Evolutionary conservation across 108 stramenopile species (phyloP).

Genomic region (Cyclotella atomus): DNA sequence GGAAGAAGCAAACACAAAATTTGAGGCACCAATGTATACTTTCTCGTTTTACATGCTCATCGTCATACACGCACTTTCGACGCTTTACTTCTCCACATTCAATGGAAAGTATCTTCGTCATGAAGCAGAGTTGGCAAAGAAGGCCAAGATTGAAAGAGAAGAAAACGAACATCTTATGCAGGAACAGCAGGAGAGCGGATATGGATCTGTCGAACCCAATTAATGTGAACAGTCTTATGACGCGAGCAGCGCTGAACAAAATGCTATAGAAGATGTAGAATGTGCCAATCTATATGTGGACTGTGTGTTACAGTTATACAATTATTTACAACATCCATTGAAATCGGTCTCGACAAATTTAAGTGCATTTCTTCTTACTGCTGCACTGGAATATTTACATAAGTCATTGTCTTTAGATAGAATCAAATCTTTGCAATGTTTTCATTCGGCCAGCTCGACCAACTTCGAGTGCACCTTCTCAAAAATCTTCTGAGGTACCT

Average conservation of each 20-base stretch:
- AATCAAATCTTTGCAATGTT: neutral
- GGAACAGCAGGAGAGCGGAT: constrained; percentile 8
- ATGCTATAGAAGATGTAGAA: no score
- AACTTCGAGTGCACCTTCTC: neutral
- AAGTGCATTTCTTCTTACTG: neutral
- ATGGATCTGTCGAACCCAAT: constrained; percentile 18
- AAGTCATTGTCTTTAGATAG: neutral
- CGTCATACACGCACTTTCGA: constrained; percentile 74
- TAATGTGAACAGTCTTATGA: neutral
- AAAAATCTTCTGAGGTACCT: neutral
- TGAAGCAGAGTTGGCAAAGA: constrained; percentile 75
- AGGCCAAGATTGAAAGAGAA: constrained; percentile 39
- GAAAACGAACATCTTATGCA: neutral
- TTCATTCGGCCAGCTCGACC: constrained; percentile 2
- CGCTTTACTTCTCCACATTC: constrained; percentile 89
- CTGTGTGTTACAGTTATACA: no score
- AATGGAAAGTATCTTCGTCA: constrained; percentile 85
- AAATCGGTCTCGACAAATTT: no score
- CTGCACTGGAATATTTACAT: neutral
- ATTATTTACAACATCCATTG: no score
- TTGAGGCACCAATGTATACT: constrained; percentile 75
- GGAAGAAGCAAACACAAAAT: constrained; percentile 36
- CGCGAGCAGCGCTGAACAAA: neutral
- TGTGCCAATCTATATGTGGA: no score
- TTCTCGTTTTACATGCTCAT: constrained; percentile 89